These are phyloP conservation scores for Aspergillus fructus DNA, from an alignment of 2,329 filamentous ascomycete genomes.

Conservation along the genomic window DNA sequence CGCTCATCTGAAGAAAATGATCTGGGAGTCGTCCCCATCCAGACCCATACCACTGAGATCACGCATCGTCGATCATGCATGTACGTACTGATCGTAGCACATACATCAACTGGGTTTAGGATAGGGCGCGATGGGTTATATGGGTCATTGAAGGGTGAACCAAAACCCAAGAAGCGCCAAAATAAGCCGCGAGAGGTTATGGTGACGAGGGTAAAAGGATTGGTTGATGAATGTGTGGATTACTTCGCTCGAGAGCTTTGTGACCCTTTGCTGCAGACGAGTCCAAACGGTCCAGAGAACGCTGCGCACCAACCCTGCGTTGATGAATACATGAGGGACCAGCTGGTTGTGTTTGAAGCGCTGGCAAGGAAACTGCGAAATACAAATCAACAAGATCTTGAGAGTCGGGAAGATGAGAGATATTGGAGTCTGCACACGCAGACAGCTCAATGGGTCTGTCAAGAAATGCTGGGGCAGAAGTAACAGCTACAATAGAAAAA, in stretches of 20 bases:
- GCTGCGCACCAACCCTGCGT: conserved; percentile 42
- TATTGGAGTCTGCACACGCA: conserved; percentile 42
- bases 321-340: conserved; percentile 58
- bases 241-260: conserved; percentile 48
- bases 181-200: background rate
- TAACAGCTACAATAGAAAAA: background rate
- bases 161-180: background rate
- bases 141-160: conserved; percentile 21
- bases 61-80: conserved; percentile 46
- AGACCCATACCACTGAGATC: conserved; percentile 39
- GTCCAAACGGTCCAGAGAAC: background rate
- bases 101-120: conserved; percentile 47
- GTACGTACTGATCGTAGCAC: conserved; percentile 58
- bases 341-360: conserved; percentile 60
- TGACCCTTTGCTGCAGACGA: conserved; percentile 27
- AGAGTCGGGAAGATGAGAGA: conserved; percentile 26
- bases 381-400: conserved; percentile 2
- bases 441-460: conserved; percentile 47
- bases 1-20: background rate
- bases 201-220: conserved; percentile 27
- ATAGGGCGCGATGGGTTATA: conserved; percentile 55
- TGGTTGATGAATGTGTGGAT: conserved; percentile 46
- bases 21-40: conserved; percentile 20
- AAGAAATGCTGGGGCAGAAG: conserved; percentile 33
- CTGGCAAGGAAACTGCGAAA: conserved; percentile 42